These are phyloP conservation scores for Cornus controversa DNA, from an alignment of 148 eudicot species.

Conservation along the genomic window DNA sequence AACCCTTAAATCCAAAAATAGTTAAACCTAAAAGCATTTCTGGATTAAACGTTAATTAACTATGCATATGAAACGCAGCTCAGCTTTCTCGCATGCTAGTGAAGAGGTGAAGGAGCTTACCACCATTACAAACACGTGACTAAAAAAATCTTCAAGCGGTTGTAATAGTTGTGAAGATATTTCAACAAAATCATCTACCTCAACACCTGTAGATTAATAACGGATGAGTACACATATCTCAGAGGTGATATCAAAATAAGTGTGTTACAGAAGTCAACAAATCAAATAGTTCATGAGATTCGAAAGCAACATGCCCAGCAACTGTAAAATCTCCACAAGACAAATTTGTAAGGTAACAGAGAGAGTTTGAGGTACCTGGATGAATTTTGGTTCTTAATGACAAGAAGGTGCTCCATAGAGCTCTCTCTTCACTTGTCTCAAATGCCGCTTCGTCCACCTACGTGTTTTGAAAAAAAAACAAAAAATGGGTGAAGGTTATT, in stretches of 20 bases:
- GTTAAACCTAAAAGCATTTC: neutral
- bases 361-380: constrained; percentile 44
- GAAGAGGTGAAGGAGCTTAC: constrained; percentile 44
- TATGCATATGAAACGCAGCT: neutral
- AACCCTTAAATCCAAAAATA: neutral
- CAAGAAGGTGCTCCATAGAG: constrained; percentile 81
- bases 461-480: neutral
- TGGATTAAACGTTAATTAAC: neutral
- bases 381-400: constrained; percentile 59
- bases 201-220: constrained; percentile 45
- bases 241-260: neutral
- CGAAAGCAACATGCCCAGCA: neutral
- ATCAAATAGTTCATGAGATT: neutral
- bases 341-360: neutral
- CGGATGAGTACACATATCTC: neutral
- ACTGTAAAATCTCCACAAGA: neutral
- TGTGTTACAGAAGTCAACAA: neutral
- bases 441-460: constrained; percentile 85
- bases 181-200: constrained; percentile 77
- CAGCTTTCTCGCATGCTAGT: neutral
- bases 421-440: constrained; percentile 73
- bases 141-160: constrained; percentile 89
- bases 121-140: constrained; percentile 97
- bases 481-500: neutral
- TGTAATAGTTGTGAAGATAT: constrained; percentile 60